phyloP scores from a whole-genome alignment of 352 stramenopile genomes.

The Pythium phragmiticola region DNA sequence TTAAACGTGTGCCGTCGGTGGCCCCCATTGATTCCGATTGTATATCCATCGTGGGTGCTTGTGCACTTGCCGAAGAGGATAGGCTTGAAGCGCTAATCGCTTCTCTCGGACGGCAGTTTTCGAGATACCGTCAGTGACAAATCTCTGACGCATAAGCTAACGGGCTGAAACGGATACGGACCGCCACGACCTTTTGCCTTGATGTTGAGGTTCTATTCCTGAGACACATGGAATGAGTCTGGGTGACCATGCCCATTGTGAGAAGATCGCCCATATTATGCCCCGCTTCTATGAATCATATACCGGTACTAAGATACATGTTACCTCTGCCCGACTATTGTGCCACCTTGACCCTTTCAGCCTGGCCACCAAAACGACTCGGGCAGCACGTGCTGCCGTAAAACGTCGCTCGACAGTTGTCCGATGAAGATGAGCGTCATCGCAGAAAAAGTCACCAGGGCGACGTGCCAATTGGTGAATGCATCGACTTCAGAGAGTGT shows the following conservation, averaged over 20 bases:
- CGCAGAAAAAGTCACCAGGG: constrained; percentile 65
- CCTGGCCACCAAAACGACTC: constrained; percentile 48
- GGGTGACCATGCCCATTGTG: neutral
- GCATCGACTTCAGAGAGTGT: constrained; percentile 79
- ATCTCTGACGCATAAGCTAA: neutral
- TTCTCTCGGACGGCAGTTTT: too few species aligned
- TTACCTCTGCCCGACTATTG: constrained; percentile 4
- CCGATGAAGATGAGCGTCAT: constrained; percentile 87
- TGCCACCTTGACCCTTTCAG: constrained; percentile 19
- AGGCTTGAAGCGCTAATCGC: too few species aligned
- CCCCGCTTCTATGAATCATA: constrained; percentile 1
- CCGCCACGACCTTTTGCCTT: too few species aligned
- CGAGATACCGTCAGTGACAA: too few species aligned
- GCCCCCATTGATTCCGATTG: neutral
- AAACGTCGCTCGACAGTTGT: constrained; percentile 72
- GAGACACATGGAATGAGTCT: neutral
- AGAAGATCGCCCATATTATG: neutral
- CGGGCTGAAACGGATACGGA: constrained; percentile 2
- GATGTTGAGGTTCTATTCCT: neutral
- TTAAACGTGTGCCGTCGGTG: neutral
- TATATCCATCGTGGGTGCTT: neutral
- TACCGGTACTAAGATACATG: neutral
- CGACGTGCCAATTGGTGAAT: constrained; percentile 82
- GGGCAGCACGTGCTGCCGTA: constrained; percentile 60
- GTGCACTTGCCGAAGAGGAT: neutral